These are phyloP conservation scores for Epipyxis sp. DNA, from an alignment of 108 stramenopile species.

Conservation along the genomic window DNA sequence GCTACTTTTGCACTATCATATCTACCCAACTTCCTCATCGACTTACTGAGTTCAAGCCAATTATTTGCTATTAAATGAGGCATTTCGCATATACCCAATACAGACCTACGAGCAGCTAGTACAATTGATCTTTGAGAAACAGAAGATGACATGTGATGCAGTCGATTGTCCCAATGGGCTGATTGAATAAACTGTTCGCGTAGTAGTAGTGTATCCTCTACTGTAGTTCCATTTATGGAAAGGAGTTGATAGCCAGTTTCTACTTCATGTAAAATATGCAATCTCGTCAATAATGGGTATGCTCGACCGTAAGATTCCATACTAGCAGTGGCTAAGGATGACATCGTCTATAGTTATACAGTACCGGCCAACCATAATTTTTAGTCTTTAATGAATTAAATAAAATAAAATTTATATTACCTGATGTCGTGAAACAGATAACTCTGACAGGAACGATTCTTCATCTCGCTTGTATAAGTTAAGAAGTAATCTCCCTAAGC, in stretches of 20 bases:
- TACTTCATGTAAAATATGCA: conserved; percentile 31
- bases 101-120: background rate
- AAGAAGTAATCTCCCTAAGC: background rate
- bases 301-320: conserved; percentile 39
- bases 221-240: background rate
- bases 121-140: background rate
- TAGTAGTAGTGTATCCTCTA: background rate
- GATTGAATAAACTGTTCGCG: background rate
- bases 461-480: too few relatives aligned
- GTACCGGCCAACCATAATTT: too few relatives aligned
- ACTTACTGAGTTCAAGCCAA: too few relatives aligned
- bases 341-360: conserved; percentile 38
- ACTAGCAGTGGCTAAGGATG: conserved; percentile 31
- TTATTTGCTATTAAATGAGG: conserved; percentile 1
- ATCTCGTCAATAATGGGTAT: conserved; percentile 36
- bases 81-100: background rate
- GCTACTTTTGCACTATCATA: background rate
- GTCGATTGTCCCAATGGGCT: conserved; percentile 28
- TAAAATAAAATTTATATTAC: too few relatives aligned
- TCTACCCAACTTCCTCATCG: too few relatives aligned
- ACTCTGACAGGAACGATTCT: too few relatives aligned
- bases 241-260: conserved; percentile 4
- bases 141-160: too few relatives aligned
- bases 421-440: too few relatives aligned
- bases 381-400: too few relatives aligned